Evolutionary conservation across 495 filamentous ascomycete genomes (phyloP).

Genomic region (Pseudoneurospora amorphoporcata): DNA sequence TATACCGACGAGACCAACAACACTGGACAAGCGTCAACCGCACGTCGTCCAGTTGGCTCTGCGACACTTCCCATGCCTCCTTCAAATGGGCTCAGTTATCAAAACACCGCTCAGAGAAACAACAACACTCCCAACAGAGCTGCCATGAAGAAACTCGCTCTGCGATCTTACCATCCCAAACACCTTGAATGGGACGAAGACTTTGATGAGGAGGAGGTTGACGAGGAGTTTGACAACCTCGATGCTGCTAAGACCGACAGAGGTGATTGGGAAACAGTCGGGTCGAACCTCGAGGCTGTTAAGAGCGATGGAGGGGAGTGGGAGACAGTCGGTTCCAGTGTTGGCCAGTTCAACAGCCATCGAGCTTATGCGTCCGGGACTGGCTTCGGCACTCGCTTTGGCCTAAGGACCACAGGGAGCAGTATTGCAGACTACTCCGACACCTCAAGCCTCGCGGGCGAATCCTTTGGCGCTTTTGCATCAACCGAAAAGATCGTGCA

Average conservation of each 20-base stretch:
- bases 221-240: conserved; percentile 2
- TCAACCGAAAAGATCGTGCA: conserved; percentile 20
- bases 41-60: neutral
- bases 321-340: conserved; percentile 18
- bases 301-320: conserved; percentile 17
- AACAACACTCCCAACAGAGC: conserved; percentile 3
- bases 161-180: conserved; percentile 4
- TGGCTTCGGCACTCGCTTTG: conserved; percentile 1
- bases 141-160: conserved; percentile 1
- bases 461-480: conserved; percentile 3
- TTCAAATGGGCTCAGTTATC: neutral
- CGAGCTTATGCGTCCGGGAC: conserved; percentile 8
- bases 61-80: neutral
- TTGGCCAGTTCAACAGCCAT: conserved; percentile 20
- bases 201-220: conserved; percentile 17
- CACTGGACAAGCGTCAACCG: neutral
- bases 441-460: conserved; percentile 3
- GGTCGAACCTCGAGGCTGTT: conserved; percentile 5
- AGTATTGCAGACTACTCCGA: conserved; percentile 31
- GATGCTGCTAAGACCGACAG: conserved; percentile 13
- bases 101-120: neutral
- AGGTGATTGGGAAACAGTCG: conserved; percentile 22
- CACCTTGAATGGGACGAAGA: conserved; percentile 1
- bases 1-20: neutral
- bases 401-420: conserved; percentile 22